Evolutionary conservation across 495 filamentous ascomycete genomes (phyloP), one percentile per base, ranked within the genome.

Genomic region (Apodospora peruviana): DNA sequence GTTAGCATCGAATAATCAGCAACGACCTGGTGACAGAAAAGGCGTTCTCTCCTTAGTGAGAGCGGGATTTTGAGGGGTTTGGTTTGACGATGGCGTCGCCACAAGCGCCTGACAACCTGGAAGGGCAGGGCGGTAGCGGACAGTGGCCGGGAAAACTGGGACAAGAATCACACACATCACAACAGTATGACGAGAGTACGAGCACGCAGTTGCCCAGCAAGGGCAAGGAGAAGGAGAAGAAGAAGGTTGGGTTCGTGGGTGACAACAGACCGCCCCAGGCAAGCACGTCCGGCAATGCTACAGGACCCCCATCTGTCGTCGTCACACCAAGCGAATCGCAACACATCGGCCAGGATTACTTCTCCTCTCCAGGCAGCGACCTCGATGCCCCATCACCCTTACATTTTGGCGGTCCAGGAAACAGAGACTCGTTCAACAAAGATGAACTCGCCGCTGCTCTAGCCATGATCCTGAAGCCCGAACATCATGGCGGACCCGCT

Each of bases 171-270:
- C 16, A 35, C 10, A 34, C 45, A 12, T 37, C 44, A 4, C 43
- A 45, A 34, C 38, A 10, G 9, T 16, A n/a, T 8, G 20, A 8
- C 2, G 47, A 51, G 11, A 41, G 20, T n/a, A 14, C 22, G 12
- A 50, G 40, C 16, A 50, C 45, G 12, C 7, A 7, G 27, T 32
- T 14, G 27, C 7, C 27, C 27, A 7, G 7, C 27, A 32, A 32
- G 27, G 44, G 47, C 34, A 63, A 51, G 37, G 50, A 47, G 20
- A 66, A 48, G 44, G 63, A 64, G 51, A 66, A 64, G 51, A 66
- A 66, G 43, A 53, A 46, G 32, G 63, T 66, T 18, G 63, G 58
- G 9, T 66, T 66, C 21, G 51, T 46, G 3, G 53, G 50, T 21
- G 54, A 55, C 38, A 47, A 3, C 27, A 21, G 25, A 25, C 20